These are phyloP conservation scores for Zasmidium cellare DNA, from an alignment of 2,329 filamentous ascomycete species.

Conservation along the genomic window DNA sequence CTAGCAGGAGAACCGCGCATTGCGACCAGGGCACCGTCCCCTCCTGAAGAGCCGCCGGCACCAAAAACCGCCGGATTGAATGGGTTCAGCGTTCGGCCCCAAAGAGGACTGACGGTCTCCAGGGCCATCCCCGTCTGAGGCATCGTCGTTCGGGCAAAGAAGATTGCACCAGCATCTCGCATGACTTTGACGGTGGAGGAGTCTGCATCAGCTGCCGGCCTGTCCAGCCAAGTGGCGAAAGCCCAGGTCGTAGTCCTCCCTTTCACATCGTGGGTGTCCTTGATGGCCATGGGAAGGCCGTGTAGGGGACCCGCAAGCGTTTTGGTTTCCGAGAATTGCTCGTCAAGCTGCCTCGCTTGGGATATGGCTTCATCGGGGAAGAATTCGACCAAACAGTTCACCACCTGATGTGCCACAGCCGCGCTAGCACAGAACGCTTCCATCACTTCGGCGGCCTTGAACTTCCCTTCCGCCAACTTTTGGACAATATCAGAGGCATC, in stretches of 20 bases:
- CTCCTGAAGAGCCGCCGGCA: slow-evolving; percentile 52
- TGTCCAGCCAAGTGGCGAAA: slow-evolving; percentile 2
- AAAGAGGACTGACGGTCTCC: slow-evolving; percentile 6
- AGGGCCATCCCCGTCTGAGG: slow-evolving; percentile 11
- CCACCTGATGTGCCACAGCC: slow-evolving; percentile 7
- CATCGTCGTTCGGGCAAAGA: slow-evolving; percentile 8
- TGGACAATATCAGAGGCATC: background rate
- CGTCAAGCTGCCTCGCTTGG: slow-evolving; percentile 2
- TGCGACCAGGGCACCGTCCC: slow-evolving; percentile 51
- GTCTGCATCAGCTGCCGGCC: background rate
- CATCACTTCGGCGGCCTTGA: background rate
- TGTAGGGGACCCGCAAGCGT: slow-evolving; percentile 3
- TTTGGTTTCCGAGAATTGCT: background rate
- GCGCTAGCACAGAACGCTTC: slow-evolving; percentile 8
- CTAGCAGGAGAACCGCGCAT: slow-evolving; percentile 44
- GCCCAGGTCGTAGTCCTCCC: slow-evolving; percentile 7
- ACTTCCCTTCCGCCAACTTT: background rate
- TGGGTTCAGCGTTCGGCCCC: slow-evolving; percentile 7
- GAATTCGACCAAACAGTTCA: slow-evolving; percentile 10
- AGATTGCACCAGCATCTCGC: slow-evolving; percentile 5
- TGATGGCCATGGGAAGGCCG: slow-evolving; percentile 3
- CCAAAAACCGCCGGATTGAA: slow-evolving; percentile 42
- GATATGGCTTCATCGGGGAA: slow-evolving; percentile 6
- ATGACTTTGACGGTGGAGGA: slow-evolving; percentile 6
- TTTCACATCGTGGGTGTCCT: slow-evolving; percentile 7